Percentiles rank a stretch among this genome's conserved stretches.
phyloP scores from a whole-genome alignment of 768 basidiomycete genomes.

The Leccinum aurantiacum region DNA sequence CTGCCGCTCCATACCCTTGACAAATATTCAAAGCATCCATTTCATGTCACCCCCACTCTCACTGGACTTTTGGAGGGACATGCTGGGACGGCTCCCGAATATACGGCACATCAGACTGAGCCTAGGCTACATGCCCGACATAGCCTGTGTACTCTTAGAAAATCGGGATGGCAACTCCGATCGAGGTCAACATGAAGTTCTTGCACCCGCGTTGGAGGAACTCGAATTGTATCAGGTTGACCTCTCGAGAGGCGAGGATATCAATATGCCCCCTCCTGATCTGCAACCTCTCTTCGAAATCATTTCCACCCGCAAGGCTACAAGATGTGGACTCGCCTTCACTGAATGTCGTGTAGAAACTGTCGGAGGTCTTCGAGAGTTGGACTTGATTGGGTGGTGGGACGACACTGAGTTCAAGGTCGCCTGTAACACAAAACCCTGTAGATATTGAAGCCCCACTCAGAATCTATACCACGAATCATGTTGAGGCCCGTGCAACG shows the following conservation, averaged over 20 bases:
- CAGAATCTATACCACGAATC: no score
- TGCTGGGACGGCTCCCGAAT: no score
- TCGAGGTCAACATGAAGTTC: not conserved
- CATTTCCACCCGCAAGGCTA: not conserved
- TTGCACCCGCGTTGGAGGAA: not conserved
- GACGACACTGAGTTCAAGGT: no score
- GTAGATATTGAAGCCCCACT: no score
- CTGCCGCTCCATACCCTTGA: not conserved
- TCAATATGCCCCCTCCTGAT: not conserved
- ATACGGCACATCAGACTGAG: no score
- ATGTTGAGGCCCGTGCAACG: no score
- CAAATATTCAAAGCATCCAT: constrained; percentile 1
- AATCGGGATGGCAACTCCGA: no score
- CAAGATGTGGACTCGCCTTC: not conserved
- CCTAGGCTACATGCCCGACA: no score
- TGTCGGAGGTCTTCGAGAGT: not conserved
- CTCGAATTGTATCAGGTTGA: not conserved
- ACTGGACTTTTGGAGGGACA: constrained; percentile 4
- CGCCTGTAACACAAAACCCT: no score
- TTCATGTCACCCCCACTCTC: not conserved
- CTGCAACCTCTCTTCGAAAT: not conserved
- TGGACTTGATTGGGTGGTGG: not conserved
- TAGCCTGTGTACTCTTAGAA: no score
- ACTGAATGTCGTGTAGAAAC: not conserved
- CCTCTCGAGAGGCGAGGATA: not conserved